These are phyloP conservation scores for Wickerhamomyces bovis DNA, from an alignment of 805 yeast genomes.

Conservation along the genomic window DNA sequence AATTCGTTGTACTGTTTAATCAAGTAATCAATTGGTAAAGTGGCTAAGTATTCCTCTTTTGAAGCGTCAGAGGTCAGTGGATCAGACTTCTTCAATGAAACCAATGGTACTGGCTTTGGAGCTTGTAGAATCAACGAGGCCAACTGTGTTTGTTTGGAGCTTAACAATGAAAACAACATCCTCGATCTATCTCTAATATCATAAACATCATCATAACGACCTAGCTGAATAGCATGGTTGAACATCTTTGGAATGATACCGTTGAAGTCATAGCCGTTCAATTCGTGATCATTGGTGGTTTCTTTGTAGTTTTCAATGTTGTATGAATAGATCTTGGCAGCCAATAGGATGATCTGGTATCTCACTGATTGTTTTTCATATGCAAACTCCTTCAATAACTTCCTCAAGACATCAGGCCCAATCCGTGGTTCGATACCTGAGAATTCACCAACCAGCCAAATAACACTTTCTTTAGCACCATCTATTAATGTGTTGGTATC, in stretches of 20 bases:
- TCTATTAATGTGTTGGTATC: constrained; percentile 25
- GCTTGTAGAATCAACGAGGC: constrained; percentile 71
- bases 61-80: constrained; percentile 9
- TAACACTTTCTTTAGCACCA: constrained; percentile 70
- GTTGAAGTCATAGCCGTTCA: constrained; percentile 28
- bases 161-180: constrained; percentile 56
- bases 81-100: constrained; percentile 18
- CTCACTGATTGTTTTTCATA: constrained; percentile 54
- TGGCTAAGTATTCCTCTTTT: constrained; percentile 14
- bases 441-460: constrained; percentile 91
- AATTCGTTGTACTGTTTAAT: constrained; percentile 23
- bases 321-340: constrained; percentile 64
- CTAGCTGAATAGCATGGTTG: constrained; percentile 52
- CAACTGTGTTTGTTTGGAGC: constrained; percentile 45
- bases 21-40: constrained; percentile 20
- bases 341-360: constrained; percentile 61
- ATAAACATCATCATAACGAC: constrained; percentile 66
- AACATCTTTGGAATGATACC: constrained; percentile 46
- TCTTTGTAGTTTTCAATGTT: constrained; percentile 39
- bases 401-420: constrained; percentile 73
- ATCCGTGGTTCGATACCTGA: constrained; percentile 39
- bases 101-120: constrained; percentile 60
- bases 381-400: constrained; percentile 46
- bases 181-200: constrained; percentile 87
- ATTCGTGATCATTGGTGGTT: constrained; percentile 17